These are phyloP conservation scores for Excoecaria agallocha DNA, from an alignment of 345 rosid genomes.

Conservation along the genomic window DNA sequence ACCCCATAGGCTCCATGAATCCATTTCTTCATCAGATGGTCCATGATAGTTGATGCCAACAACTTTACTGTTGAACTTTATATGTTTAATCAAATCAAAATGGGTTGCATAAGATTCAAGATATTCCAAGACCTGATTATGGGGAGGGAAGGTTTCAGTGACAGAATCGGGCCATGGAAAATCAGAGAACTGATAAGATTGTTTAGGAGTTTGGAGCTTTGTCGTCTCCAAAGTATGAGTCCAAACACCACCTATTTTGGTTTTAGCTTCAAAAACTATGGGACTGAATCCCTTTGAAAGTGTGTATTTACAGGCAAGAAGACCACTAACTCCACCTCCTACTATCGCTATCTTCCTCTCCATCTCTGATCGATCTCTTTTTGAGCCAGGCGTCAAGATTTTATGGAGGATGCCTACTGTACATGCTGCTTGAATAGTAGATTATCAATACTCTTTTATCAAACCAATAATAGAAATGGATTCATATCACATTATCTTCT, in stretches of 20 bases:
- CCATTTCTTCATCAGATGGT: conserved; percentile 18
- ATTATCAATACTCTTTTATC: too few species aligned
- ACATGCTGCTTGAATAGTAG: too few species aligned
- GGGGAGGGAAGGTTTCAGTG: conserved; percentile 25
- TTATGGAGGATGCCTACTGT: too few species aligned
- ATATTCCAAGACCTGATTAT: conserved; percentile 30
- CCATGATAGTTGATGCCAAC: conserved; percentile 25
- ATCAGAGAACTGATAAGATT: conserved; percentile 34
- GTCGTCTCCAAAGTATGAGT: conserved; percentile 22
- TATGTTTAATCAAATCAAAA: conserved; percentile 3
- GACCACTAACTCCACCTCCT: conserved; percentile 13
- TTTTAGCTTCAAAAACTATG: too few species aligned
- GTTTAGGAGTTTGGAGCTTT: conserved; percentile 29
- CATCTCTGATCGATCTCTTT: too few species aligned
- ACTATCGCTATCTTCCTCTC: too few species aligned
- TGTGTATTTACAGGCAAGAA: too few species aligned
- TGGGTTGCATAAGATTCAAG: conserved; percentile 32
- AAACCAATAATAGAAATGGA: too few species aligned
- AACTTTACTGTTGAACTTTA: conserved; percentile 36
- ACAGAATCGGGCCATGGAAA: conserved; percentile 46
- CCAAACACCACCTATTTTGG: neutral
- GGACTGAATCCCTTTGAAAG: too few species aligned
- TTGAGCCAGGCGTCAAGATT: too few species aligned
- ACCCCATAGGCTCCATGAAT: conserved; percentile 33
- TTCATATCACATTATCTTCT: too few species aligned